A percentile compares a stretch with the other conserved stretches of the same genome.
phyloP scores from a whole-genome alignment of 2,329 filamentous ascomycete species.

The Hirsutella thompsonii region DNA sequence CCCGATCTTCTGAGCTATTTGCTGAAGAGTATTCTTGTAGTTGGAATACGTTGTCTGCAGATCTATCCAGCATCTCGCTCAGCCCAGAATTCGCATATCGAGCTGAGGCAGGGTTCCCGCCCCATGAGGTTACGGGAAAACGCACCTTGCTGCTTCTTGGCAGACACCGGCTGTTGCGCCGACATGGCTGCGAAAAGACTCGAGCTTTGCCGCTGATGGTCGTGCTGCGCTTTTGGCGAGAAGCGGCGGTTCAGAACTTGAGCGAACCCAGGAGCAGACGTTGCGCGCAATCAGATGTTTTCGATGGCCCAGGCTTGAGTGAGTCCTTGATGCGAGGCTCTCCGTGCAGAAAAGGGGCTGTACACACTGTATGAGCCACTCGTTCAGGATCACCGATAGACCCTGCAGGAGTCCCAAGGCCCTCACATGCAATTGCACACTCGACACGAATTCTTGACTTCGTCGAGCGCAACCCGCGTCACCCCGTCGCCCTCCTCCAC shows the following conservation, averaged over 20 bases:
- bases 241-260: too few relatives aligned
- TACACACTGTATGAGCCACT: not conserved
- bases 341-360: not conserved
- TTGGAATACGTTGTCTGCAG: constrained; percentile 69
- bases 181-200: constrained; percentile 32
- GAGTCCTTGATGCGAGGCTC: not conserved
- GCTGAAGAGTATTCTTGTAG: constrained; percentile 70
- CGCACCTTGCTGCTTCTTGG: constrained; percentile 64
- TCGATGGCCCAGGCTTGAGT: not conserved
- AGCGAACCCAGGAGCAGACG: too few relatives aligned
- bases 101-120: not conserved
- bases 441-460: too few relatives aligned
- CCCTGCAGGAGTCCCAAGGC: too few relatives aligned
- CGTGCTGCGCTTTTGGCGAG: too few relatives aligned
- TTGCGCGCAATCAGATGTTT: constrained; percentile 1
- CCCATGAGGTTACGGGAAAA: not conserved
- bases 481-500: too few relatives aligned
- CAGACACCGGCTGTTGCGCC: constrained; percentile 31
- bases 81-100: constrained; percentile 4
- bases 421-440: too few relatives aligned
- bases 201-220: not conserved
- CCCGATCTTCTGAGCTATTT: constrained; percentile 90
- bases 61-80: constrained; percentile 35
- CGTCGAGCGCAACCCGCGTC: too few relatives aligned
- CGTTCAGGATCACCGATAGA: not conserved